A percentile compares a stretch with the other conserved stretches of the same genome.
Conservation (phyloP, 2,329 filamentous ascomycete species). For the Chrysoporthe deuterocubensis region DNA sequence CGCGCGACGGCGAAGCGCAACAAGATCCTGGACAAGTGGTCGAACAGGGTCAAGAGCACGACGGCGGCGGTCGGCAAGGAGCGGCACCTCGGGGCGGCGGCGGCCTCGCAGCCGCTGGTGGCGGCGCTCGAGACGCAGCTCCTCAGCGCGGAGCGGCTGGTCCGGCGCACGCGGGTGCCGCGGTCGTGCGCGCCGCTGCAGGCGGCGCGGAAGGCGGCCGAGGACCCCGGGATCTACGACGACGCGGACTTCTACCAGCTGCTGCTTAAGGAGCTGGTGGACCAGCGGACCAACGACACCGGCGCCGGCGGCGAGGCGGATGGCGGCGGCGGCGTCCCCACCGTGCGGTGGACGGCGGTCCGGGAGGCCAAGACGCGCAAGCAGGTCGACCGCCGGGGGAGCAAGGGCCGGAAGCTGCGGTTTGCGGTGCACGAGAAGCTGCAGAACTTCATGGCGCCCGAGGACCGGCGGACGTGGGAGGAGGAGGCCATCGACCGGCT, state of each 20-base stretch:
- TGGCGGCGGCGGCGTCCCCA: conserved; percentile 43
- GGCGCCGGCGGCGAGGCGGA: conserved; percentile 42
- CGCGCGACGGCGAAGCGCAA: conserved; percentile 65
- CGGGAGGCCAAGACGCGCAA: conserved; percentile 81
- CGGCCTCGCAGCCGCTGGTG: conserved; percentile 63
- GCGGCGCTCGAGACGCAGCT: conserved; percentile 72
- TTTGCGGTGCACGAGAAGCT: conserved; percentile 97
- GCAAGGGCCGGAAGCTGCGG: conserved; percentile 90
- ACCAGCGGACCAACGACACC: conserved; percentile 78
- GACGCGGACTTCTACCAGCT: conserved; percentile 95
- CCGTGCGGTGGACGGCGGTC: conserved; percentile 67
- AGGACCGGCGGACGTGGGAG: conserved; percentile 81
- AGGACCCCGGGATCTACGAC: conserved; percentile 76
- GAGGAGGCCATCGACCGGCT: conserved; percentile 76
- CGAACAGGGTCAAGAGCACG: conserved; percentile 72
- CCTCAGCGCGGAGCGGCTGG: conserved; percentile 65
- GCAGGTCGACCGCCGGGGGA: conserved; percentile 89
- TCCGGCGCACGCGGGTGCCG: conserved; percentile 71
- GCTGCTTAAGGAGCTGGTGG: conserved; percentile 89
- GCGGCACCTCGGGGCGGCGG: conserved; percentile 55
- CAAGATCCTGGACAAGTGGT: conserved; percentile 87
- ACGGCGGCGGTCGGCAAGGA: conserved; percentile 56
- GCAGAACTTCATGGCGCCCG: conserved; percentile 96
- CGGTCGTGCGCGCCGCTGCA: conserved; percentile 79
- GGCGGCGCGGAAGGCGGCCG: conserved; percentile 57